Percentiles rank a stretch among this genome's conserved stretches.
phyloP scores from a whole-genome alignment of 2,329 filamentous ascomycete species.

The Nannizzia gypsea region DNA sequence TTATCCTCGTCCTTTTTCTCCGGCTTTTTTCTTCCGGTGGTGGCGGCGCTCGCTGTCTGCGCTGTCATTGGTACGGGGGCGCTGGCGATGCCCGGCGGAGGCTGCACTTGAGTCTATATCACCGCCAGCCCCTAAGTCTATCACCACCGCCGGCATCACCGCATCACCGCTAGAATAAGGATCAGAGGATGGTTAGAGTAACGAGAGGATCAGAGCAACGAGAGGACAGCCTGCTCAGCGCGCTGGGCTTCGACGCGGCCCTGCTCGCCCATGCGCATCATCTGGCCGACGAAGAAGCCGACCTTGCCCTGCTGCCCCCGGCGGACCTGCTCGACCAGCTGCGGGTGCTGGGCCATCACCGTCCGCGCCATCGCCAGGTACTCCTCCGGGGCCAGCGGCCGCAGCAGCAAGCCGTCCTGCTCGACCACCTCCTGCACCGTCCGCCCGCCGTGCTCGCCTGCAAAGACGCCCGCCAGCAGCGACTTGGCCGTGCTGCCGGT shows the following conservation, averaged over 20 bases:
- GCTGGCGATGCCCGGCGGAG: no score
- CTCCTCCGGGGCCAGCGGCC: conserved; percentile 43
- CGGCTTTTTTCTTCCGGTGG: no score
- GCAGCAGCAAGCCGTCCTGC: conserved; percentile 44
- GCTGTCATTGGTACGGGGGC: no score
- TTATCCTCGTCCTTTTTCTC: no score
- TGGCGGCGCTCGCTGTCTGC: no score
- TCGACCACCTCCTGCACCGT: conserved; percentile 43
- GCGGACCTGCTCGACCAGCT: conserved; percentile 49
- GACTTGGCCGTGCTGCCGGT: conserved; percentile 49
- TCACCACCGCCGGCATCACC: no score
- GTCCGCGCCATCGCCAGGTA: conserved; percentile 44
- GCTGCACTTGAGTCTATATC: neutral
- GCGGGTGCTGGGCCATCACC: conserved; percentile 43
- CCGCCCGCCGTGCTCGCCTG: conserved; percentile 33
- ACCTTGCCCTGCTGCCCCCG: conserved; percentile 54
- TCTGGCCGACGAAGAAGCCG: conserved; percentile 57
- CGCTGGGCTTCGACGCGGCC: conserved; percentile 51
- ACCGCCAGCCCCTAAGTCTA: no score
- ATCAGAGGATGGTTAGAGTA: conserved; percentile 11
- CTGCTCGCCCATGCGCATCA: conserved; percentile 50
- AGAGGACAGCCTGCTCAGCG: conserved; percentile 44
- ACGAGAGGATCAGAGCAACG: conserved; percentile 33
- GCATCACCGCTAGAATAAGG: neutral
- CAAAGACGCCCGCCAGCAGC: conserved; percentile 45